These are phyloP conservation scores for Penicillium sp. DNA, from an alignment of 2,329 filamentous ascomycete genomes.

Conservation along the genomic window DNA sequence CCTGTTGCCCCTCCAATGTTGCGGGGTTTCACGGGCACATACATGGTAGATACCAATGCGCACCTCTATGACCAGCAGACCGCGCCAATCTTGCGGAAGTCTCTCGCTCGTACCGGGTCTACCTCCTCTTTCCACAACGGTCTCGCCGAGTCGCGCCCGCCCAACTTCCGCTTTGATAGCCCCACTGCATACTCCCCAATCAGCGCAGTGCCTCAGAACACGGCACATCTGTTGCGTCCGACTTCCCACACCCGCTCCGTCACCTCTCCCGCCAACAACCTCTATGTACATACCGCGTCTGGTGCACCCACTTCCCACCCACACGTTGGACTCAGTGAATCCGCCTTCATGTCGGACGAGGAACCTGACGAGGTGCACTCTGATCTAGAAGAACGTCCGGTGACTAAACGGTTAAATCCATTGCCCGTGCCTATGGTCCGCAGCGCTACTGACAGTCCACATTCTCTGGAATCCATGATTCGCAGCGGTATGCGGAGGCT, in stretches of 20 bases:
- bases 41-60: conserved; percentile 72
- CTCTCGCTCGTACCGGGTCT: conserved; percentile 69
- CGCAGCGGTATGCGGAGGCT: conserved; percentile 51
- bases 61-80: conserved; percentile 92
- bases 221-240: conserved; percentile 55
- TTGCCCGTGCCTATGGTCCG: conserved; percentile 29
- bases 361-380: conserved; percentile 77
- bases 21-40: conserved; percentile 59
- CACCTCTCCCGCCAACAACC: conserved; percentile 71
- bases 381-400: conserved; percentile 72
- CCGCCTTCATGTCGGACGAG: conserved; percentile 72
- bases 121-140: conserved; percentile 82
- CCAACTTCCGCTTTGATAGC: conserved; percentile 56
- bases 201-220: conserved; percentile 42
- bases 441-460: conserved; percentile 42
- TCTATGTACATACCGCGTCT: conserved; percentile 50
- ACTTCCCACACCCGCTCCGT: conserved; percentile 78
- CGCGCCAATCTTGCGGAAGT: conserved; percentile 84
- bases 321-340: conserved; percentile 48
- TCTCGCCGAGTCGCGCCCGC: conserved; percentile 71
- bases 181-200: conserved; percentile 49
- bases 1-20: conserved; percentile 39
- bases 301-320: conserved; percentile 54
- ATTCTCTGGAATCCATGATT: conserved; percentile 49
- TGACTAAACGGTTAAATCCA: conserved; percentile 25